These are phyloP conservation scores for Fusarium caatingaense DNA, from an alignment of 2,329 filamentous ascomycete genomes.

Conservation along the genomic window DNA sequence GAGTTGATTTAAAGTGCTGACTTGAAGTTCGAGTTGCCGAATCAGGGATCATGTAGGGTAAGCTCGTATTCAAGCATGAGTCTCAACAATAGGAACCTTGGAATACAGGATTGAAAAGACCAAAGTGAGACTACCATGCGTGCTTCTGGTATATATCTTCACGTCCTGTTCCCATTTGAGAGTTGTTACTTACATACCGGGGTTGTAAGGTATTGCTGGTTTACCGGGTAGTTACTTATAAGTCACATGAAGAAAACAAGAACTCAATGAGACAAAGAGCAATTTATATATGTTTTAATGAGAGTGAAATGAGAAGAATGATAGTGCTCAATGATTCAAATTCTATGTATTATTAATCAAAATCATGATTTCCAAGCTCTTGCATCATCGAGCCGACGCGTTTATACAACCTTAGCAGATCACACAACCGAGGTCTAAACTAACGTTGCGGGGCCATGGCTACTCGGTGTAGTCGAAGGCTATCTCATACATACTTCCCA, in stretches of 20 bases:
- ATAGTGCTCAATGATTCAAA: rapidly evolving
- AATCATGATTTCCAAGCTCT: background rate
- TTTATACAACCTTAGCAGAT: background rate
- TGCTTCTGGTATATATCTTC: rapidly evolving
- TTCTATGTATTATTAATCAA: background rate
- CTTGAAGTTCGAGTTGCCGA: background rate
- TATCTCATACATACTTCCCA: background rate
- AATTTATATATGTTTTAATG: rapidly evolving
- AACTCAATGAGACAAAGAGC: background rate
- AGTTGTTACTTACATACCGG: rapidly evolving
- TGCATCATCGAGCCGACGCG: conserved; percentile 1
- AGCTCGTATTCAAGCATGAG: rapidly evolving
- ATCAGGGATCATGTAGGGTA: background rate
- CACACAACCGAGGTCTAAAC: conserved; percentile 21
- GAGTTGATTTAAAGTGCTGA: background rate
- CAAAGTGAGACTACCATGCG: rapidly evolving
- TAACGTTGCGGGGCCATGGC: conserved; percentile 13
- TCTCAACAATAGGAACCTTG: rapidly evolving
- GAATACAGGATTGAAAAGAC: rapidly evolving
- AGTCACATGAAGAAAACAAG: background rate
- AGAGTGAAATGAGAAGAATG: background rate
- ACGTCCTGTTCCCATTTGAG: rapidly evolving
- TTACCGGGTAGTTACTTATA: background rate
- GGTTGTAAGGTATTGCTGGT: background rate
- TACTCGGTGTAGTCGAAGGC: background rate